phyloP scores from a whole-genome alignment of 441 rosid genomes.

The Jatropha podagrica region DNA sequence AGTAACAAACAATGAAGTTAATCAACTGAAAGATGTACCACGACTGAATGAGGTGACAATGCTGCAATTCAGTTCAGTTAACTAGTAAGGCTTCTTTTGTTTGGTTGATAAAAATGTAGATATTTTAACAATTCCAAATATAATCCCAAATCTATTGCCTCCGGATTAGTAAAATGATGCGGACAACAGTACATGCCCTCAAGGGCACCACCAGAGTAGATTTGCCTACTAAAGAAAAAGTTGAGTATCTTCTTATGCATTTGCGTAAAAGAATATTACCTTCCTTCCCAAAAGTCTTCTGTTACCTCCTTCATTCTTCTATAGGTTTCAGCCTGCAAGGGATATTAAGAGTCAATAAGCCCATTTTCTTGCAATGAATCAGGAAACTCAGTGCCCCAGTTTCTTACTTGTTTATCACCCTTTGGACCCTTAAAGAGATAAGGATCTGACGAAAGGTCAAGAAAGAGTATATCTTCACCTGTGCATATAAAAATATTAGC shows the following conservation, averaged over 20 bases:
- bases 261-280: constrained; percentile 41
- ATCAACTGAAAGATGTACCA: not conserved
- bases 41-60: not conserved
- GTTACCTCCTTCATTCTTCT: constrained; percentile 81
- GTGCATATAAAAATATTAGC: constrained; percentile 19
- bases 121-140: not conserved
- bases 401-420: constrained; percentile 84
- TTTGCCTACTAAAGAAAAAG: too few species aligned
- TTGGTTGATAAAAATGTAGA: not conserved
- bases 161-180: not conserved
- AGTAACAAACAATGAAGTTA: not conserved
- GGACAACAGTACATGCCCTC: not conserved
- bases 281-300: constrained; percentile 87
- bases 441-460: constrained; percentile 85
- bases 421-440: constrained; percentile 85
- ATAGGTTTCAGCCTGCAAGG: constrained; percentile 85
- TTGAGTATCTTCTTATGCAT: not conserved
- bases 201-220: too few species aligned
- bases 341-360: constrained; percentile 16
- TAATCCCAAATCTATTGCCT: not conserved
- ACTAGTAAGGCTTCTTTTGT: not conserved
- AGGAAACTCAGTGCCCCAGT: not conserved
- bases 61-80: constrained; percentile 5
- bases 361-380: not conserved
- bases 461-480: constrained; percentile 85